These are phyloP conservation scores for Juncus inflexus DNA, from an alignment of 176 grass and related monocot species.

Conservation along the genomic window DNA sequence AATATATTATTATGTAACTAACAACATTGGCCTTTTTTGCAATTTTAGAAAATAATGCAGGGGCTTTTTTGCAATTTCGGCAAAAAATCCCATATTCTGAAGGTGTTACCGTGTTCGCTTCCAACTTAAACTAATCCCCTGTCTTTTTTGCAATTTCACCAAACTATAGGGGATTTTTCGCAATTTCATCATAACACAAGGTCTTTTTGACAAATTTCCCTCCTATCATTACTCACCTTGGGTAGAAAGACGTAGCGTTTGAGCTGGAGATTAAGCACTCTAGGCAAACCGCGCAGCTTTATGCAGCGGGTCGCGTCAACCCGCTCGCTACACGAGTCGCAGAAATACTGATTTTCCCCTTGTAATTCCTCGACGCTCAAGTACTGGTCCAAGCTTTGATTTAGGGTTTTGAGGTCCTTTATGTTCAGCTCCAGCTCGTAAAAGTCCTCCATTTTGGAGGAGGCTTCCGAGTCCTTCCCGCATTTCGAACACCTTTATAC, in stretches of 20 bases:
- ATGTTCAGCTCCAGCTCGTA: constrained; percentile 98
- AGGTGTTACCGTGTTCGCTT: no score
- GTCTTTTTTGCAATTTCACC: no score
- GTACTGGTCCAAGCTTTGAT: constrained; percentile 92
- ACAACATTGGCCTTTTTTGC: no score
- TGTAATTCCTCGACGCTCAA: constrained; percentile 72
- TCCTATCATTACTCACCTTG: constrained; percentile 41
- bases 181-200: no score
- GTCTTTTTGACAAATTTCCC: no score
- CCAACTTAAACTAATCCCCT: no score
- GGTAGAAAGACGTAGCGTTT: constrained; percentile 93
- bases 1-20: no score
- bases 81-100: no score
- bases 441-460: constrained; percentile 96
- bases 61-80: no score
- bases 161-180: no score
- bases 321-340: constrained; percentile 70
- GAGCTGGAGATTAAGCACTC: constrained; percentile 88
- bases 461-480: constrained; percentile 86
- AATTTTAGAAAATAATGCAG: no score
- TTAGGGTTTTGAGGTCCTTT: constrained; percentile 83
- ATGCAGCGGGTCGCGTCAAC: constrained; percentile 90
- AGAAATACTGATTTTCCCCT: constrained; percentile 96
- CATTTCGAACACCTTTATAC: constrained; percentile 70
- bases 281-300: constrained; percentile 80